Evolutionary conservation across 2,329 filamentous ascomycete genomes (phyloP), one percentile per base, ranked within the genome.

Genomic region (Ilyonectria destructans): DNA sequence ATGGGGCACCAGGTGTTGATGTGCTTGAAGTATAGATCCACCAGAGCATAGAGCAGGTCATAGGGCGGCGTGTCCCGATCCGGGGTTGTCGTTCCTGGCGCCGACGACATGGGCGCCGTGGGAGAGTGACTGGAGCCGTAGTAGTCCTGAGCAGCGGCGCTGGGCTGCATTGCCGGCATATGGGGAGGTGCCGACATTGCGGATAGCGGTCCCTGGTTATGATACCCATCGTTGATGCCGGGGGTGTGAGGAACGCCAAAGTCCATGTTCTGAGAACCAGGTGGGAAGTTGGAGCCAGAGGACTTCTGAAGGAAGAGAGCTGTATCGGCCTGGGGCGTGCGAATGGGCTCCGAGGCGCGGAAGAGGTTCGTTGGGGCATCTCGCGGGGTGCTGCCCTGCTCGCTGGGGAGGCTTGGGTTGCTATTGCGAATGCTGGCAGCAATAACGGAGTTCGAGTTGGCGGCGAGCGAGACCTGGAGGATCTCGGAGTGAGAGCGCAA

Each of bases 1-100:
- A 97, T 96, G 0, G 95, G 95, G 78, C 94, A 97, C 92, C 92
- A 95, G 0, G 91, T 92, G 75, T 94, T 94, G 78, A 94, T 89
- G 75, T 94, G 90, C 69, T 93, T 93, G 76, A 95, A 95, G 77
- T 93, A 95, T 1, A 94, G 85, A 73, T 94, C 92, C 7, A 92
- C 91, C 12, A 95, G 81, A 2, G 90, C 87, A 74, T 94, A 94
- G 0, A 94, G 82, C 6, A 94, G 82, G 76, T 94, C 92, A 73
- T 94, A 93, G 1, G 92, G 92, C 1, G 92, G 92, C 31, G 95
- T 86, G 65, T 93, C 91, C 58, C 91, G 87, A 73, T 93, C 91
- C 3, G 75, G 65, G 0, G 73, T 69, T 23, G 75, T 62, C 21
- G 73, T 60, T n/a, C 62, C 70, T 6, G 74, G 82, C 15, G 66